Base-by-base conservation (phyloP, 2,329 filamentous ascomycete genomes). In the Ploettnerulaceae sp. region DNA sequence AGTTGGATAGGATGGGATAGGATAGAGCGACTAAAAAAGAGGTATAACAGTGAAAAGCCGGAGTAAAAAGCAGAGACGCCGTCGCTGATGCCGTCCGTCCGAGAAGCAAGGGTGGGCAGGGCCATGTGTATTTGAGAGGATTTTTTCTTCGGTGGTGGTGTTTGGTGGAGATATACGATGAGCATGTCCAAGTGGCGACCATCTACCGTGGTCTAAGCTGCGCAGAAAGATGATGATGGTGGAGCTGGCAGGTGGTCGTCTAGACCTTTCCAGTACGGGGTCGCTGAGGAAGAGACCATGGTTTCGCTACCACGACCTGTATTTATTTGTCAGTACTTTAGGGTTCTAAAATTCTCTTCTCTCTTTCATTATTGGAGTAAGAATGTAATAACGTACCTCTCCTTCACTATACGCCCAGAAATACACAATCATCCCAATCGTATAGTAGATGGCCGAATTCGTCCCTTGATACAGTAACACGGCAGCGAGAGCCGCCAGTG, bases 351-450 rank as follows among this genome's bases (percentile, higher is more conserved):
- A n/a, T n/a, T n/a, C n/a, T n/a, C n/a, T n/a, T n/a, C n/a, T n/a
- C n/a, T n/a, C n/a, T 43, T 31, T 7, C 17, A 5, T 22, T 35
- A 12, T 43, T 36, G 2, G 15, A 36, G 15, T 1, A 35, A 24
- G 21, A 9, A n/a, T 31, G 7, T 5, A 26, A n/a, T 7, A 47
- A 72, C 84, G 64, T 69, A 95, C 90, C 83, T 98, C 93, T 68
- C 93, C 93, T 68, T 98, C 91, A 61, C 85, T 93, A 62, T 94
- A 97, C 1, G 88, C 93, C 90, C 90, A 96, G 61, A 97, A 95
- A 68, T 97, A 98, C 11, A 93, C 83, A 6, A 72, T 74, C 70
- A 94, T 82, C 15, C 84, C 91, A 52, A 96, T 78, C 20, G 94
- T 65, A 65, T 97, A 96, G 70, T 97, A 98, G 42, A 97, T 70